A percentile compares a stretch with the other conserved stretches of the same genome.
Conservation (phyloP, 148 eudicot genomes). For the Cornus florida region DNA sequence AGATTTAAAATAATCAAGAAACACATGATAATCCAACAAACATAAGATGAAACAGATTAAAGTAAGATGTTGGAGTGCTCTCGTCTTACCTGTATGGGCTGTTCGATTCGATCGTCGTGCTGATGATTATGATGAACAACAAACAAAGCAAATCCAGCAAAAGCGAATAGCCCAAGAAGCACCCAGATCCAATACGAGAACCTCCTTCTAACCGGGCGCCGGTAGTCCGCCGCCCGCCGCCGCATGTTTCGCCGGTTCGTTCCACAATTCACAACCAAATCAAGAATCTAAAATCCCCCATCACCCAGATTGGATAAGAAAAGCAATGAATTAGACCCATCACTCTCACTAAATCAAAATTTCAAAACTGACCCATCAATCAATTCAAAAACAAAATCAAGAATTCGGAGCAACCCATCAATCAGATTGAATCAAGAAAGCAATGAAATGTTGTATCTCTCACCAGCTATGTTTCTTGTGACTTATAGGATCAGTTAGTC, state of each 20-base stretch:
- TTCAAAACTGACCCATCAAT: constrained; percentile 8
- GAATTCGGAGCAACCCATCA: constrained; percentile 23
- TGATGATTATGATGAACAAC: constrained; percentile 62
- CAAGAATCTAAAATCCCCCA: constrained; percentile 1
- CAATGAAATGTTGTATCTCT: constrained; percentile 5
- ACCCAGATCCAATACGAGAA: constrained; percentile 78
- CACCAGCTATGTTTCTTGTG: background rate
- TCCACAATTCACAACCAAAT: constrained; percentile 23
- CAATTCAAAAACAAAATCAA: background rate
- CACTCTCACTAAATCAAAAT: constrained; percentile 13
- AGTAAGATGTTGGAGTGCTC: constrained; percentile 1
- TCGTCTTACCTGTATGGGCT: constrained; percentile 47
- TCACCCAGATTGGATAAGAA: constrained; percentile 22
- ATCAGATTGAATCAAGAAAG: constrained; percentile 5
- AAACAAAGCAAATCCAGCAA: constrained; percentile 62
- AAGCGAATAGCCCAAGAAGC: constrained; percentile 48
- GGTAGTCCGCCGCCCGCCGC: constrained; percentile 79
- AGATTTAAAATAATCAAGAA: background rate
- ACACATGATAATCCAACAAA: background rate
- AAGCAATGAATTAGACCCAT: background rate
- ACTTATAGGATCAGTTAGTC: background rate
- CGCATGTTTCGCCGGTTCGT: constrained; percentile 47
- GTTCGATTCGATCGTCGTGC: constrained; percentile 42
- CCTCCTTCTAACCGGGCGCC: constrained; percentile 82
- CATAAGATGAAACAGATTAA: constrained; percentile 1